Evolutionary conservation across 1,284 basidiomycete genomes (phyloP), one percentile per base, ranked within the genome.

Genomic region (Trametes sp.): DNA sequence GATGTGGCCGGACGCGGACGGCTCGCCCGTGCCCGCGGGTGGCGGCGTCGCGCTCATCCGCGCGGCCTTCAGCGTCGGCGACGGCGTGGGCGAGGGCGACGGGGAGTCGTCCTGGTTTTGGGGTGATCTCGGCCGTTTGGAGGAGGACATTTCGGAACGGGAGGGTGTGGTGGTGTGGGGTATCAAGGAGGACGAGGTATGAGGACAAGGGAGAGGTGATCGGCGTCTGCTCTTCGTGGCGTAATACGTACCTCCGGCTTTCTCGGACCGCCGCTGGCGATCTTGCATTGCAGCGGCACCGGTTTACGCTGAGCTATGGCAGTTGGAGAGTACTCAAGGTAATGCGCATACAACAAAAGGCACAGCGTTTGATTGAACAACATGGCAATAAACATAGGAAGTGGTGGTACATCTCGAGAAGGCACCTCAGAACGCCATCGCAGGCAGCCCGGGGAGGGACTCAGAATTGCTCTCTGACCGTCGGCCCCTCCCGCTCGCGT

Each of bases 1-100:
- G 51, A 90, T 71, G 8, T 80, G 78, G 35, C 60, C 44, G 14
- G 66, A 62, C 14, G 63, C 56, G 52, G 62, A 63, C 23, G 59
- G 59, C 55, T 44, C 44, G 16, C 51, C 61, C 21, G 44, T 19
- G 26, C 46, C 38, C 42, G n/a, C n/a, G n/a, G 50, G 55, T 7
- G 63, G 64, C 13, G 66, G 63, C 29, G 62, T 67, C 44, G 66
- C 63, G 56, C 66, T 64, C 33, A 64, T 61, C 41, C 73, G 69
- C 13, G 57, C 62, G 31, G 72, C 66, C 44, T 74, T 74, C 35
- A 65, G 65, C 1, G 67, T 68, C n/a, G 64, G 67, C 3, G 69
- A 66, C 1, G 65, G 54, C 8, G 65, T 35, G 2, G 63, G 53
- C 3, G 65, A 64, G 8, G 65, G 55, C 4, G 65, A 64, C 14